phyloP scores from a whole-genome alignment of 2,329 filamentous ascomycete genomes.

The Ceratocystis papillata region DNA sequence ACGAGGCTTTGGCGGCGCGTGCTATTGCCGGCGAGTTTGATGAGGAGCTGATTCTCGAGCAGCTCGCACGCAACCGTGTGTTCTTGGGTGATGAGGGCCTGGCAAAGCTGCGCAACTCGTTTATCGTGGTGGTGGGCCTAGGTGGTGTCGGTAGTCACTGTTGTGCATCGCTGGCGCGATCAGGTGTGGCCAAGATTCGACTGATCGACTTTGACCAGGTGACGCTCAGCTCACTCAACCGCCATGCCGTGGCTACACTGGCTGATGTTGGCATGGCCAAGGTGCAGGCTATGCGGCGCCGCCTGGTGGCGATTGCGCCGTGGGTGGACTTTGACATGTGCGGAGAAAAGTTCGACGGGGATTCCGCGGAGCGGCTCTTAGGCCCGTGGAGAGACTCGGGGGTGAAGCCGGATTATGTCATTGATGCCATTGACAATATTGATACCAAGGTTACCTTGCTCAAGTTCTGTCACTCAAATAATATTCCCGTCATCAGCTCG shows the following conservation, averaged over 20 bases:
- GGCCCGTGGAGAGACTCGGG: slow-evolving; percentile 46
- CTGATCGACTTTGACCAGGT: slow-evolving; percentile 98
- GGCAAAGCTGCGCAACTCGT: slow-evolving; percentile 64
- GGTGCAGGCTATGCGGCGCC: slow-evolving; percentile 68
- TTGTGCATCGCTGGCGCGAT: slow-evolving; percentile 71
- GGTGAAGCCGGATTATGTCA: slow-evolving; percentile 69
- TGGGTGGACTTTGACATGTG: slow-evolving; percentile 85
- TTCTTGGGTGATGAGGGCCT: slow-evolving; percentile 80
- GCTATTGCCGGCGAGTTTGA: slow-evolving; percentile 55
- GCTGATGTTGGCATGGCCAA: slow-evolving; percentile 90
- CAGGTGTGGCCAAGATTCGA: slow-evolving; percentile 76
- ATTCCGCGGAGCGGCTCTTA: slow-evolving; percentile 56
- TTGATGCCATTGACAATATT: slow-evolving; percentile 98
- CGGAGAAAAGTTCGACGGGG: slow-evolving; percentile 69
- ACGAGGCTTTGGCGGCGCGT: slow-evolving; percentile 46
- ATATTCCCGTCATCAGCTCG: slow-evolving; percentile 74
- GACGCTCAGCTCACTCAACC: slow-evolving; percentile 81
- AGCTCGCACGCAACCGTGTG: slow-evolving; percentile 82
- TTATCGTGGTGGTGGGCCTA: slow-evolving; percentile 82
- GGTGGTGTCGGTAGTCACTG: slow-evolving; percentile 94
- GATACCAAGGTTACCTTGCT: slow-evolving; percentile 88
- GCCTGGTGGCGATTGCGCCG: slow-evolving; percentile 75
- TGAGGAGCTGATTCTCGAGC: slow-evolving; percentile 80
- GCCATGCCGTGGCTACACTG: slow-evolving; percentile 89
- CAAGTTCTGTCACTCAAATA: slow-evolving; percentile 71